A percentile compares a stretch with the other conserved stretches of the same genome.
phyloP scores from a whole-genome alignment of 2,329 filamentous ascomycete genomes.

The Achaetomium macrosporum region DNA sequence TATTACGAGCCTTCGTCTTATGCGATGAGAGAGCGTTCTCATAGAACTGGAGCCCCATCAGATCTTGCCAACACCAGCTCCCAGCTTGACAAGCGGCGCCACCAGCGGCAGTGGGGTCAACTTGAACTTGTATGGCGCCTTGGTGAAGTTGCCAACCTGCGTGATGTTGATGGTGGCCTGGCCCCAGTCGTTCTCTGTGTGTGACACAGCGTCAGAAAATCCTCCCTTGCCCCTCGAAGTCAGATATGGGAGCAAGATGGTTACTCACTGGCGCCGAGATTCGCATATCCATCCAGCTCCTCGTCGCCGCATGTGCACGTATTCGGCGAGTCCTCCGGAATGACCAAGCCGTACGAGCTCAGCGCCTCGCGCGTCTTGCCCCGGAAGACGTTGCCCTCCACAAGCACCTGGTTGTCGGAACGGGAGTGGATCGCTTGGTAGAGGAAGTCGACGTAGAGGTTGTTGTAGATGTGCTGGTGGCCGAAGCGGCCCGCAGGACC shows the following conservation, averaged over 20 bases:
- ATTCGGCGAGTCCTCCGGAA: slow-evolving; percentile 50
- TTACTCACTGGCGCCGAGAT: slow-evolving; percentile 45
- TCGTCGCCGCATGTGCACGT: slow-evolving; percentile 47
- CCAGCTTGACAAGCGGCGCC: slow-evolving; percentile 35
- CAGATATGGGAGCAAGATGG: too few relatives aligned
- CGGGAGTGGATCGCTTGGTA: slow-evolving; percentile 46
- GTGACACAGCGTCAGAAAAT: too few relatives aligned
- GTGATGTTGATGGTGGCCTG: slow-evolving; percentile 46
- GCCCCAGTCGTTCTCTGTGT: slow-evolving; percentile 43
- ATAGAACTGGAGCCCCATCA: too few relatives aligned
- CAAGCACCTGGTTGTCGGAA: slow-evolving; percentile 43
- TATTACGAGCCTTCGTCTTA: neutral
- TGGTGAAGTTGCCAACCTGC: slow-evolving; percentile 42
- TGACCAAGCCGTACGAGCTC: slow-evolving; percentile 49
- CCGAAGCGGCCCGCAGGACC: slow-evolving; percentile 45
- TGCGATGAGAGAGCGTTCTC: too few relatives aligned
- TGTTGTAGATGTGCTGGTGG: slow-evolving; percentile 45
- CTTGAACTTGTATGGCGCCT: slow-evolving; percentile 43
- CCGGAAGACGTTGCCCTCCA: slow-evolving; percentile 44
- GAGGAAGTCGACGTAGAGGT: slow-evolving; percentile 41
- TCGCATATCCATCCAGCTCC: slow-evolving; percentile 50
- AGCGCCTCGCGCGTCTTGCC: slow-evolving; percentile 44
- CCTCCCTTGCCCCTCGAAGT: too few relatives aligned
- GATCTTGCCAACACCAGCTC: slow-evolving; percentile 42
- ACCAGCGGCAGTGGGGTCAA: slow-evolving; percentile 42